Evolutionary conservation across 1,284 basidiomycete species (phyloP).

Genomic region (Schizophyllum commune): DNA sequence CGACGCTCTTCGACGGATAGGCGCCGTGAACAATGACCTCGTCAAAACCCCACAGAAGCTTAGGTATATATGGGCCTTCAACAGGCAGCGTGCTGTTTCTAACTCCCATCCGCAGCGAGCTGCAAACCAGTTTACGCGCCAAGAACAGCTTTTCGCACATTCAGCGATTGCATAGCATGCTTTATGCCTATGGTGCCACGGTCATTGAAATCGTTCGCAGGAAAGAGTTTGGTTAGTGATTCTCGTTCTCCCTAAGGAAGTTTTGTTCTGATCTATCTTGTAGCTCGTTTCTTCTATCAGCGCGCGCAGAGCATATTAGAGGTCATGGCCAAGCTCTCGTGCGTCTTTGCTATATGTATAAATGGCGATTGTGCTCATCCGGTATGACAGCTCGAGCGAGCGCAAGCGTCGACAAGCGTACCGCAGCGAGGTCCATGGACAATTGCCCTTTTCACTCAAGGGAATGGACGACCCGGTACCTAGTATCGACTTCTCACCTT

Average conservation of each 20-base stretch:
- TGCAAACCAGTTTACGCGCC: conserved; percentile 63
- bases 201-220: conserved; percentile 87
- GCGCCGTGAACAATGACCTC: conserved; percentile 68
- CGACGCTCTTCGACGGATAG: conserved; percentile 60
- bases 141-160: conserved; percentile 89
- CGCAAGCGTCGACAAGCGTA: conserved; percentile 72
- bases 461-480: conserved; percentile 75
- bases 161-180: conserved; percentile 79
- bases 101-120: conserved; percentile 18
- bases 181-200: conserved; percentile 91
- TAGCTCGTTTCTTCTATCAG: conserved; percentile 72
- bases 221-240: conserved; percentile 71
- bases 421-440: conserved; percentile 69
- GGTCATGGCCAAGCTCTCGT: conserved; percentile 79
- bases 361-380: background rate
- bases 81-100: background rate
- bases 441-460: conserved; percentile 71
- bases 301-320: conserved; percentile 72
- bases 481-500: conserved; percentile 68
- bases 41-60: conserved; percentile 61
- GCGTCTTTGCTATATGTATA: conserved; percentile 19
- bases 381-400: conserved; percentile 50
- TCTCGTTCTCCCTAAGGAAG: background rate
- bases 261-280: conserved; percentile 2
- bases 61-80: conserved; percentile 6